Evolutionary conservation across 1,139 yeast genomes (phyloP).

Genomic region (Kodamaea plutei): DNA sequence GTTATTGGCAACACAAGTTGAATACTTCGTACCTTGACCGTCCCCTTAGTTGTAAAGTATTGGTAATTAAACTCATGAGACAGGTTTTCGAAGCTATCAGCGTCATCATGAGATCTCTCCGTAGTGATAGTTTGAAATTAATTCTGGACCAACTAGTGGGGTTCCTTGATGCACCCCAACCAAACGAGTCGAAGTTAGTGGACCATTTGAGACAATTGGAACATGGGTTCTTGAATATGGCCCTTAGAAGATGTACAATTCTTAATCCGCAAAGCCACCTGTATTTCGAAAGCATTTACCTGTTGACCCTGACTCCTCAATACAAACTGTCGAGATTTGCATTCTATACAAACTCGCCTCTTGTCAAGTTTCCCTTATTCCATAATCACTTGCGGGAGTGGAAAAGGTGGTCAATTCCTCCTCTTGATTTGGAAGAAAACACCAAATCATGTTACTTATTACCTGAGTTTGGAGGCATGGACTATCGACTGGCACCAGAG

Average conservation of each 20-base stretch:
- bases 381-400: constrained; percentile 4
- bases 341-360: constrained; percentile 7
- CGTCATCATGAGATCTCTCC: too few relatives aligned
- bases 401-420: constrained; percentile 2
- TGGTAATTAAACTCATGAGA: background rate
- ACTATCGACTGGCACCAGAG: background rate
- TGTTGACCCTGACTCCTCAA: constrained; percentile 3
- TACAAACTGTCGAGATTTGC: constrained; percentile 3
- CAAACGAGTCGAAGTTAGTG: too few relatives aligned
- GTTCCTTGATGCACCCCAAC: too few relatives aligned
- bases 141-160: too few relatives aligned
- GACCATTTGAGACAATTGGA: constrained; percentile 9
- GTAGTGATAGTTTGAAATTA: too few relatives aligned
- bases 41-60: background rate
- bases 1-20: background rate
- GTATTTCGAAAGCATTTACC: constrained; percentile 3
- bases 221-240: background rate
- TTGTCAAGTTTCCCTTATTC: constrained; percentile 5
- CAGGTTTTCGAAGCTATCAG: background rate
- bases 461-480: background rate
- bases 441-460: constrained; percentile 3
- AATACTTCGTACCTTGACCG: background rate
- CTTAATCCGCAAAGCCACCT: background rate
- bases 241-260: background rate
- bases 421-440: background rate